A percentile compares a stretch with the other conserved stretches of the same genome.
phyloP scores from a whole-genome alignment of 2,329 filamentous ascomycete species.

The Colletotrichum limetticola region DNA sequence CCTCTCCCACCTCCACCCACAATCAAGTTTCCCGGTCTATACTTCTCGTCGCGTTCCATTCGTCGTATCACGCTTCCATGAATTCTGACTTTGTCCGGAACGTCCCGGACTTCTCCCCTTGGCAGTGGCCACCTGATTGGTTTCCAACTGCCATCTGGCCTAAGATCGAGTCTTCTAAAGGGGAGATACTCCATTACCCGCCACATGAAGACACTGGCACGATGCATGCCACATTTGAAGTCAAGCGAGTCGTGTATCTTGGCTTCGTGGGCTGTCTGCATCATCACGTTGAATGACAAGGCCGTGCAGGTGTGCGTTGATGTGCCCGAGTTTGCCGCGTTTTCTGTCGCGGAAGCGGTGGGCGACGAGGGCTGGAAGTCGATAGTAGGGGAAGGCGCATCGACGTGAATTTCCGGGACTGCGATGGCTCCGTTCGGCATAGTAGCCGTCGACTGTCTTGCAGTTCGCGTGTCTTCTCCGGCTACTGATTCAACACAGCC shows the following conservation, averaged over 20 bases:
- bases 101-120: constrained; percentile 80
- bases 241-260: constrained; percentile 77
- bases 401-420: constrained; percentile 46
- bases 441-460: not conserved
- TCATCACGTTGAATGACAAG: constrained; percentile 63
- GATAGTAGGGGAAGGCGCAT: constrained; percentile 36
- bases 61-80: constrained; percentile 80
- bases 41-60: constrained; percentile 71
- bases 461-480: constrained; percentile 11
- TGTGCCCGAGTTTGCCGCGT: not conserved
- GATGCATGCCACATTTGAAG: constrained; percentile 68
- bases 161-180: constrained; percentile 83
- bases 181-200: constrained; percentile 85
- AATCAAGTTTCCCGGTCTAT: constrained; percentile 83
- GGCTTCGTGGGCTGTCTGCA: constrained; percentile 66
- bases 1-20: constrained; percentile 82
- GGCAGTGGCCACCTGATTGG: constrained; percentile 85
- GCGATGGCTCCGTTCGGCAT: constrained; percentile 29
- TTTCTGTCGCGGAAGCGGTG: not conserved
- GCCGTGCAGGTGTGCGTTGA: not conserved
- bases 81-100: constrained; percentile 75
- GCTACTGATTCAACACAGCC: constrained; percentile 61
- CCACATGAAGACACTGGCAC: constrained; percentile 72
- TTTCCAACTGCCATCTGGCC: constrained; percentile 78
- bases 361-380: constrained; percentile 27